These are phyloP conservation scores for Erodium trifolium DNA, from an alignment of 441 rosid species.

Conservation along the genomic window DNA sequence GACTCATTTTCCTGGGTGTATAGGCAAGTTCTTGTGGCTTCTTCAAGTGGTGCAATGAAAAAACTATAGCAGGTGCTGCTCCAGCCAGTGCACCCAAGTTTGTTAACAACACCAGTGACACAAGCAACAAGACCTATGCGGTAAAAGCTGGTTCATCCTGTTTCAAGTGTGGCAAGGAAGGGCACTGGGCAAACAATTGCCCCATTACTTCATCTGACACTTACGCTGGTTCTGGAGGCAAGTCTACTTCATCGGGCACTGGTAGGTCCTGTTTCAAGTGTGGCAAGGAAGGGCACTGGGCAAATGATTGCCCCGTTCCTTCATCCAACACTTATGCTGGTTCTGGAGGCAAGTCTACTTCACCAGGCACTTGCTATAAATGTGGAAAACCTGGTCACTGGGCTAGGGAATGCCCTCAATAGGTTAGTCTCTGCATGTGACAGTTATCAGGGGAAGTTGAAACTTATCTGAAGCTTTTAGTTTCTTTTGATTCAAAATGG, in stretches of 20 bases:
- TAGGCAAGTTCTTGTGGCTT: slow-evolving; percentile 21
- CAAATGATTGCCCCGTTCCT: slow-evolving; percentile 16
- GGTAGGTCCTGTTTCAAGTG: slow-evolving; percentile 20
- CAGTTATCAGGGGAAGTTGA: neutral
- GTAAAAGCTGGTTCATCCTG: slow-evolving; percentile 2
- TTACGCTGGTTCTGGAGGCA: neutral
- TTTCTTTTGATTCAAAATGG: too few species aligned
- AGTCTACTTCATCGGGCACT: neutral
- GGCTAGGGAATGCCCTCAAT: slow-evolving; percentile 16
- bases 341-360: slow-evolving; percentile 8
- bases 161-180: slow-evolving; percentile 3
- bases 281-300: slow-evolving; percentile 25
- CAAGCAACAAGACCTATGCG: slow-evolving; percentile 7
- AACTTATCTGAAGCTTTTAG: neutral
- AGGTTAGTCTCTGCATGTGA: neutral
- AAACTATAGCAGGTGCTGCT: slow-evolving; percentile 5
- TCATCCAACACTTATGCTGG: neutral
- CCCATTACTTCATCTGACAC: slow-evolving; percentile 5
- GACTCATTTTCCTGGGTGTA: neutral
- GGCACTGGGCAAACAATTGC: slow-evolving; percentile 2
- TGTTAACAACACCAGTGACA: slow-evolving; percentile 9
- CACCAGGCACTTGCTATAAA: slow-evolving; percentile 13
- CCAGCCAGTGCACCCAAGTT: slow-evolving; percentile 5
- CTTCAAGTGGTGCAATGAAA: slow-evolving; percentile 26
- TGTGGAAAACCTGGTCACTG: slow-evolving; percentile 21